Evolutionary conservation across 768 basidiomycete species (phyloP), one percentile per base, ranked within the genome.

Genomic region (Glaciozyma antarctica): DNA sequence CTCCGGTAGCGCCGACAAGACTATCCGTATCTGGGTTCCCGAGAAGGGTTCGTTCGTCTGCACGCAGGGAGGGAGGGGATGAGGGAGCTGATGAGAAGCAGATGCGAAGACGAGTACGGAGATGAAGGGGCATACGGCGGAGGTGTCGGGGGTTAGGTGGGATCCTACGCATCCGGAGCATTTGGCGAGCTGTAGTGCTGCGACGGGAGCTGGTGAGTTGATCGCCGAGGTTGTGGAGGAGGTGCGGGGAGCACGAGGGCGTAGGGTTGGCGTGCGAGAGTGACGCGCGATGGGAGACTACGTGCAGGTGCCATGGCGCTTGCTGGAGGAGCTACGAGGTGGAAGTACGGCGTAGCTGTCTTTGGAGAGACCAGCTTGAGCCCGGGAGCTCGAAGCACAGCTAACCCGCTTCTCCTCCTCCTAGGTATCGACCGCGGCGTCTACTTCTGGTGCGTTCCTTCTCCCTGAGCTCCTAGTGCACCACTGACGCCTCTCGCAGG

Each of bases 11-110:
- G 44, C 57, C 24, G 66, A 67, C 61, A 56, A 60, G 64, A 43
- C 56, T 7, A 12, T 71, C 3, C 58, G 70, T 2, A 65, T 71
- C 48, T 71, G 62, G 61, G 26, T 63, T 16, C 70, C 70, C 0
- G 70, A 71, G 24, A 71, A 67, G n/a, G 70, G 70, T 67, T 6
- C 51, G 69, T 30, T 22, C 19, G 32, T 32, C 32, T 32, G n/a
- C 32, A 9, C 32, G 32, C 3, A 9, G 2, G 4, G 6, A 1
- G 9, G 22, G 38, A 26, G 4, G 28, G n/a, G 16, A 24, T 10
- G 28, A 0, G 28, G 13, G 10, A n/a, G 43, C 26, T 3, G 56
- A 48, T 30, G 52, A 17, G 43, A 1, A 10, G 5, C 58, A 70
- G 69, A 67, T n/a, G 22, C 57, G 5, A 57, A 61, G 15, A 55